These are phyloP conservation scores for Tulasnella sp. DNA, from an alignment of 768 basidiomycete species.

Conservation along the genomic window DNA sequence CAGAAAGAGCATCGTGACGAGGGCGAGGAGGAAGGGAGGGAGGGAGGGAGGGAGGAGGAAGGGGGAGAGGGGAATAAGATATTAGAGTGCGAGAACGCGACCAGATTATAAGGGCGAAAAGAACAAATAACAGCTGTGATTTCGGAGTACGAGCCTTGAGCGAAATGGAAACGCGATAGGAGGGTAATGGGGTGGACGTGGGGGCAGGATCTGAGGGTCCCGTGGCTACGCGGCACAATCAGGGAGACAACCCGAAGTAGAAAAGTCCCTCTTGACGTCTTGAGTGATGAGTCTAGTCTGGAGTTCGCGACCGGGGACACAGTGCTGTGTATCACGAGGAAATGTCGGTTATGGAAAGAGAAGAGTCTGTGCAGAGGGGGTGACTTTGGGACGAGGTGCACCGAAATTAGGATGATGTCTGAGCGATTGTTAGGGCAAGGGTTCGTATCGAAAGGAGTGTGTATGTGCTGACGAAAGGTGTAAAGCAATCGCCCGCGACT, in stretches of 20 bases:
- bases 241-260: background rate
- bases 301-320: background rate
- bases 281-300: background rate
- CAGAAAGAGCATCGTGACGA: background rate
- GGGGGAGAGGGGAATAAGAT: background rate
- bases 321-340: conserved; percentile 6
- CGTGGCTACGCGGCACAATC: background rate
- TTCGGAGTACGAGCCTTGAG: background rate
- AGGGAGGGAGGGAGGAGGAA: background rate
- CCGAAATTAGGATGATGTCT: background rate
- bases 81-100: background rate
- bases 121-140: background rate
- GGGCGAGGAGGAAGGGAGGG: background rate
- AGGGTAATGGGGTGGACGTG: background rate
- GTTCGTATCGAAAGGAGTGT: background rate
- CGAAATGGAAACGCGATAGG: background rate
- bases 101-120: background rate
- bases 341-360: background rate
- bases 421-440: background rate
- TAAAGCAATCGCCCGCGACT: background rate
- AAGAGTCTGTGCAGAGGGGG: background rate
- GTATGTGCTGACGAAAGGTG: background rate
- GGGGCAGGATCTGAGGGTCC: background rate
- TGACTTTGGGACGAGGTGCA: background rate
- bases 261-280: background rate